A percentile compares a stretch with the other conserved stretches of the same genome.
Evolutionary conservation across 2,329 filamentous ascomycete genomes (phyloP).

Genomic region (Pseudovirgaria hyperparasitica): DNA sequence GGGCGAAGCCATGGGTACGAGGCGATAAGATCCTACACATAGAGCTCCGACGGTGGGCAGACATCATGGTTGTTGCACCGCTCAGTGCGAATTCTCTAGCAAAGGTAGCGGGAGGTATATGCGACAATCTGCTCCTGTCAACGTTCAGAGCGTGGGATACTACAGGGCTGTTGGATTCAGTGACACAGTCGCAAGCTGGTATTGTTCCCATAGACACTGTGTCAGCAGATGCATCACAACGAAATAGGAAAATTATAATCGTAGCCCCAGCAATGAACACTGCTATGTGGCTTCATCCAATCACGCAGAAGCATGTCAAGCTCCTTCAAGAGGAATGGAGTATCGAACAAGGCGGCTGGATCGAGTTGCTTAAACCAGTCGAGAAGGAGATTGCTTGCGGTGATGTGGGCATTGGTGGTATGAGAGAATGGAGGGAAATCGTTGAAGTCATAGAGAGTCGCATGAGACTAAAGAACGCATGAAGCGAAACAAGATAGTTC

Average conservation of each 20-base stretch:
- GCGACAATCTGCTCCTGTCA: slow-evolving; percentile 60
- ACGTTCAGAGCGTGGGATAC: slow-evolving; percentile 84
- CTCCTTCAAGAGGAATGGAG: slow-evolving; percentile 68
- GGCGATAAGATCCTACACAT: slow-evolving; percentile 82
- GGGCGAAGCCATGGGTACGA: slow-evolving; percentile 64
- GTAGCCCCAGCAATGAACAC: slow-evolving; percentile 81
- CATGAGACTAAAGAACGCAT: no score
- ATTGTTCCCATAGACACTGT: neutral
- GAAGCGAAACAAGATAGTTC: no score
- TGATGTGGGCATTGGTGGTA: slow-evolving; percentile 69
- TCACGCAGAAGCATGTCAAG: slow-evolving; percentile 60
- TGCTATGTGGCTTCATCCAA: slow-evolving; percentile 77
- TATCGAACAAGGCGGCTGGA: slow-evolving; percentile 34
- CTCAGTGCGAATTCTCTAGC: slow-evolving; percentile 76
- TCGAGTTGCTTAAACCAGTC: slow-evolving; percentile 60
- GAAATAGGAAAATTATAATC: slow-evolving; percentile 51
- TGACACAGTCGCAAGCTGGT: neutral
- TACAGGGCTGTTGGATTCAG: slow-evolving; percentile 42
- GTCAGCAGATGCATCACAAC: slow-evolving; percentile 10
- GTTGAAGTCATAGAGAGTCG: slow-evolving; percentile 47
- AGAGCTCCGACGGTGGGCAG: slow-evolving; percentile 69
- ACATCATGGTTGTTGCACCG: slow-evolving; percentile 69
- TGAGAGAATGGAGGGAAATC: slow-evolving; percentile 70
- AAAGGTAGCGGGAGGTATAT: slow-evolving; percentile 67
- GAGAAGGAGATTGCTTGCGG: slow-evolving; percentile 75